Evolutionary conservation across 345 rosid species (phyloP), one percentile per base, ranked within the genome.

Genomic region (Crucihimalaya himalaica): DNA sequence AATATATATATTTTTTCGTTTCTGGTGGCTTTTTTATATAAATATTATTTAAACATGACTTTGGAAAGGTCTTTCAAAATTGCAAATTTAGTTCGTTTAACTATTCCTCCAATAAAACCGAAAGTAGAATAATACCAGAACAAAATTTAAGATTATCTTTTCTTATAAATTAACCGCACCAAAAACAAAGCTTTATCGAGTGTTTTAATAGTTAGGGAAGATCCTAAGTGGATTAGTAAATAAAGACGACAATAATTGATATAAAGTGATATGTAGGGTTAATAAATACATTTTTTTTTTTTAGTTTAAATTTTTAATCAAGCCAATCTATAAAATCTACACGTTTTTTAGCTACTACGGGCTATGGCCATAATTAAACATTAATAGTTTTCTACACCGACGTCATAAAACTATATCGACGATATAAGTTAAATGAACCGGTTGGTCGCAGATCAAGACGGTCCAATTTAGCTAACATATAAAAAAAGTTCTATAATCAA

Each of bases 381-480:
- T 56, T 34, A 35, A 6, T 61, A 60, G 8, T 54, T 68, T 34
- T 46, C 42, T 25, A 63, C 71, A 27, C 66, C 46, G 45, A 70
- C 75, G 51, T 76, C 75, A 54, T 35, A 68, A 75, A 67, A 61
- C 39, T 68, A 31, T 45, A 40, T 61, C 0, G 10, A 34, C 6
- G 15, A 25, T 52, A 32, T 34, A 25, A 62, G 59, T 69, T 76
- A 62, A 45, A 46, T 45, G 50, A 43, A 45, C 65, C 65, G 43
- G 75, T 69, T 76, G 70, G 43, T 69, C 56, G 34, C 35, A 69
- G 53, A 70, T 64, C 54, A 77, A 70, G 75, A 63, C 76, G 61
- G 71, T 20, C 71, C 39, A 76, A 48, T 64, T 20, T 69, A 54
- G 6, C 43, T 55, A 21, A 37, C 39, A 45, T 54, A 70, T 35